Evolutionary conservation across 2,329 filamentous ascomycete species (phyloP).

Genomic region (Botryotinia convoluta): DNA sequence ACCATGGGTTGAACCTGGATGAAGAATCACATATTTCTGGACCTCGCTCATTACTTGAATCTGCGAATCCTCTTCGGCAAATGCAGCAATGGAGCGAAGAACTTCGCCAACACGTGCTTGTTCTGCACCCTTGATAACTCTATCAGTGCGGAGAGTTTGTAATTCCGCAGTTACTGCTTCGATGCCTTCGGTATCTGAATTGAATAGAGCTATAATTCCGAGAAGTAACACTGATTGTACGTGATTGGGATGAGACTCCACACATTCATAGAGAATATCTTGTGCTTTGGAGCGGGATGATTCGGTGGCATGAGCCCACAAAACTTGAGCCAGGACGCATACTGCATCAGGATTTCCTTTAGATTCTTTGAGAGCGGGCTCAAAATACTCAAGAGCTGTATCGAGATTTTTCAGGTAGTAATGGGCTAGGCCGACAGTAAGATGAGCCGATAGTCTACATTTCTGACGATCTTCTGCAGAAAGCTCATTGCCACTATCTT

Average conservation of each 20-base stretch:
- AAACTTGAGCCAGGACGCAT: slow-evolving; percentile 82
- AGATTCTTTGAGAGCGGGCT: slow-evolving; percentile 74
- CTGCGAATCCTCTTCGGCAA: slow-evolving; percentile 50
- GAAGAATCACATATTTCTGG: slow-evolving; percentile 74
- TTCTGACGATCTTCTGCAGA: slow-evolving; percentile 63
- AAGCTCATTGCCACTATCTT: slow-evolving; percentile 66
- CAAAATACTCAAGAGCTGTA: slow-evolving; percentile 75
- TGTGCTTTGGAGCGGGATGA: slow-evolving; percentile 73
- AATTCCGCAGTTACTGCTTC: slow-evolving; percentile 80
- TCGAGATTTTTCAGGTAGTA: slow-evolving; percentile 68
- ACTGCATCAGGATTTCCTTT: slow-evolving; percentile 75
- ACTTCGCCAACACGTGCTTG: slow-evolving; percentile 71
- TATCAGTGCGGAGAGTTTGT: slow-evolving; percentile 65
- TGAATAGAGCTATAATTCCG: slow-evolving; percentile 78
- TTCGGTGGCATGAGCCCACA: slow-evolving; percentile 84
- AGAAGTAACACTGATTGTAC: slow-evolving; percentile 77
- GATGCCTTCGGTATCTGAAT: slow-evolving; percentile 73
- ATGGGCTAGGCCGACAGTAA: slow-evolving; percentile 80
- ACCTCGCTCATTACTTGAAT: slow-evolving; percentile 61
- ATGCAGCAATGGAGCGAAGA: slow-evolving; percentile 67
- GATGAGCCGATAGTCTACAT: slow-evolving; percentile 76
- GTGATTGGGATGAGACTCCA: slow-evolving; percentile 72
- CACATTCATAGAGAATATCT: slow-evolving; percentile 74
- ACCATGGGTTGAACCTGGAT: slow-evolving; percentile 73
- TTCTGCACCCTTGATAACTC: slow-evolving; percentile 60